A percentile compares a stretch with the other conserved stretches of the same genome.
These are phyloP conservation scores for Colletotrichum sp. DNA, from an alignment of 2,329 filamentous ascomycete genomes.

Conservation along the genomic window DNA sequence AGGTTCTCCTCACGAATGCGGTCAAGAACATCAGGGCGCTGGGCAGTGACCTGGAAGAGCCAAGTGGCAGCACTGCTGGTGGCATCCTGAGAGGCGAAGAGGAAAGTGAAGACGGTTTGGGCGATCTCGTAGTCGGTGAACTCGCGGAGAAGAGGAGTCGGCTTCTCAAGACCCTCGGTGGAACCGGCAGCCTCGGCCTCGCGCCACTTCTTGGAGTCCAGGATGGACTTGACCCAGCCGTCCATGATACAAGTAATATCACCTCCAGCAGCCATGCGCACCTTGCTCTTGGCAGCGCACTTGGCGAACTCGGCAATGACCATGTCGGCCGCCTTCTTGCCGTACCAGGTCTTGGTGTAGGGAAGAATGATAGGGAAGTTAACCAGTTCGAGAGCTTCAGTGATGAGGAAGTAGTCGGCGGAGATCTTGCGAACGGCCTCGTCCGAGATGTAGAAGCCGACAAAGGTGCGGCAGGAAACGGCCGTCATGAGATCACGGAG, in stretches of 20 bases:
- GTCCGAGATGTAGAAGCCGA: constrained; percentile 92
- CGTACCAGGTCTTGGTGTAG: constrained; percentile 95
- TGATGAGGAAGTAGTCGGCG: constrained; percentile 96
- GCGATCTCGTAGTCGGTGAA: constrained; percentile 92
- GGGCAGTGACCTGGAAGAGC: constrained; percentile 93
- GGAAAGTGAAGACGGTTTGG: constrained; percentile 93
- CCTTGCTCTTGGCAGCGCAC: constrained; percentile 92
- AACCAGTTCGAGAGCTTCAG: constrained; percentile 92
- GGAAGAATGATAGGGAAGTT: constrained; percentile 98
- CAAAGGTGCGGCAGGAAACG: constrained; percentile 94
- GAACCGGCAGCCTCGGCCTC: constrained; percentile 77
- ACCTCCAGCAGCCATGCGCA: constrained; percentile 87
- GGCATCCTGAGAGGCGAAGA: constrained; percentile 97
- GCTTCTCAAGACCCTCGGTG: constrained; percentile 78
- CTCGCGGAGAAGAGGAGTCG: constrained; percentile 79
- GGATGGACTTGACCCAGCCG: constrained; percentile 88
- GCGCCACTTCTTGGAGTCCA: constrained; percentile 83
- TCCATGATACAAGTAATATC: constrained; percentile 94
- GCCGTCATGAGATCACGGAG: constrained; percentile 97
- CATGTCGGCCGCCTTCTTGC: constrained; percentile 94
- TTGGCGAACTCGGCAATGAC: constrained; percentile 88
- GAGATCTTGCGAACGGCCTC: constrained; percentile 92
- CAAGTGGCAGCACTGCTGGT: constrained; percentile 93
- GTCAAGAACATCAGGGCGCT: constrained; percentile 90
- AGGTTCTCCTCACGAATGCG: constrained; percentile 93